Evolutionary conservation across 371 early-diverging fungal genomes (phyloP).

Genomic region (Homolaphlyctis polyrhiza): DNA sequence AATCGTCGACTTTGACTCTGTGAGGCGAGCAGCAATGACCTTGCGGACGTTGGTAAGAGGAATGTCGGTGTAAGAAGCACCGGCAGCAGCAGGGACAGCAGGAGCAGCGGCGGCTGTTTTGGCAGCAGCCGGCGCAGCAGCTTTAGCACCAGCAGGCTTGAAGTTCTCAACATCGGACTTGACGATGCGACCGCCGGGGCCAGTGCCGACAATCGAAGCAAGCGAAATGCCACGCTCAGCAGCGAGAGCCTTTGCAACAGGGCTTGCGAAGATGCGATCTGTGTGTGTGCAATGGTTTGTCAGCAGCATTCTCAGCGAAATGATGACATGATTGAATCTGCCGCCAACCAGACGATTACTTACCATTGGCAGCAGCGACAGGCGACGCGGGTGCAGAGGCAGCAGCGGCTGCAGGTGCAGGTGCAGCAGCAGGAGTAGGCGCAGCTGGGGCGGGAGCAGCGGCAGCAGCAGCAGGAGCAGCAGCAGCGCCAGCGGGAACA

Average conservation of each 20-base stretch:
- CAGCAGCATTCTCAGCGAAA: too few relatives aligned
- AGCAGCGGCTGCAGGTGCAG: conserved; percentile 14
- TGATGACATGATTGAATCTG: background rate
- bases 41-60: conserved; percentile 91
- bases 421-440: conserved; percentile 34
- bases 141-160: conserved; percentile 20
- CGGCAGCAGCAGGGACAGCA: conserved; percentile 16
- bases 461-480: conserved; percentile 38
- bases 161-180: conserved; percentile 85
- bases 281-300: too few relatives aligned
- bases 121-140: conserved; percentile 18
- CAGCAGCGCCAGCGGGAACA: conserved; percentile 43
- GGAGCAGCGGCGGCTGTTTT: conserved; percentile 15
- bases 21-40: conserved; percentile 46
- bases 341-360: background rate
- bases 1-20: conserved; percentile 64
- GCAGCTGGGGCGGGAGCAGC: conserved; percentile 40
- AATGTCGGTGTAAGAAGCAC: conserved; percentile 64
- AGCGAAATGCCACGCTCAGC: conserved; percentile 76
- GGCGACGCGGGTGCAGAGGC: conserved; percentile 6
- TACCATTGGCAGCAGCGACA: too few relatives aligned
- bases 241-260: conserved; percentile 85
- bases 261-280: conserved; percentile 82
- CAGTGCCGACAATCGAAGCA: conserved; percentile 75
- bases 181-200: conserved; percentile 85